These are phyloP conservation scores for Paraphaeosphaeria minitans DNA, from an alignment of 2,329 filamentous ascomycete genomes.

Conservation along the genomic window DNA sequence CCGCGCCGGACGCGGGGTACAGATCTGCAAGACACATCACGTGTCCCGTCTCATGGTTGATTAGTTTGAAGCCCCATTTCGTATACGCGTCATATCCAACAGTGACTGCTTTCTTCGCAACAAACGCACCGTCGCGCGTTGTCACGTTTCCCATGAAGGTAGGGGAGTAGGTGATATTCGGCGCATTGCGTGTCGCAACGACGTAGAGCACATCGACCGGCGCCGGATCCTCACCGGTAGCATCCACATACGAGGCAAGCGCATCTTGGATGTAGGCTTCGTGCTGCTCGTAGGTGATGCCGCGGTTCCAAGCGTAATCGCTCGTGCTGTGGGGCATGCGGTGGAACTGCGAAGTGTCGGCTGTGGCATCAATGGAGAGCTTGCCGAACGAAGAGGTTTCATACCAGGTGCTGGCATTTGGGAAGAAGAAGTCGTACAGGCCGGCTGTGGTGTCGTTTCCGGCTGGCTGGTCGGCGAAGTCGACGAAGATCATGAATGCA, in stretches of 20 bases:
- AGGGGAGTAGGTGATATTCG: not conserved
- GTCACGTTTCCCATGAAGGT: conserved; percentile 6
- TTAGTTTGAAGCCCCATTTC: conserved; percentile 6
- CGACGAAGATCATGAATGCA: conserved; percentile 4
- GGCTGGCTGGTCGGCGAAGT: conserved; percentile 4
- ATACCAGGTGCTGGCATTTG: conserved; percentile 2
- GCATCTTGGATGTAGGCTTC: conserved; percentile 5
- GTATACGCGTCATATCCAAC: conserved; percentile 4
- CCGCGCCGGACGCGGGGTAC: conserved; percentile 5
- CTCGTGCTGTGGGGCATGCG: conserved; percentile 2
- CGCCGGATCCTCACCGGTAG: not conserved
- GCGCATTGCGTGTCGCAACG: not conserved
- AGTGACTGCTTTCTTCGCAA: conserved; percentile 2
- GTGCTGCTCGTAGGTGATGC: conserved; percentile 6
- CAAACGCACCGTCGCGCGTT: not conserved
- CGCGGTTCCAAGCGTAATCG: conserved; percentile 6
- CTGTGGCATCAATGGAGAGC: not conserved
- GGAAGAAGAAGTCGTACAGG: conserved; percentile 8
- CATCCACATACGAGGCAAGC: not conserved
- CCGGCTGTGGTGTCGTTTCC: not conserved
- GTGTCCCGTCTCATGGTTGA: conserved; percentile 7
- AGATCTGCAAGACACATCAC: conserved; percentile 6
- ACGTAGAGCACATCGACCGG: conserved; percentile 1
- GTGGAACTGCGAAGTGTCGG: conserved; percentile 4
- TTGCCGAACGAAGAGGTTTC: conserved; percentile 2